These are phyloP conservation scores for Cryptococcus sp. DNA, from an alignment of 1,284 basidiomycete genomes.

Conservation along the genomic window DNA sequence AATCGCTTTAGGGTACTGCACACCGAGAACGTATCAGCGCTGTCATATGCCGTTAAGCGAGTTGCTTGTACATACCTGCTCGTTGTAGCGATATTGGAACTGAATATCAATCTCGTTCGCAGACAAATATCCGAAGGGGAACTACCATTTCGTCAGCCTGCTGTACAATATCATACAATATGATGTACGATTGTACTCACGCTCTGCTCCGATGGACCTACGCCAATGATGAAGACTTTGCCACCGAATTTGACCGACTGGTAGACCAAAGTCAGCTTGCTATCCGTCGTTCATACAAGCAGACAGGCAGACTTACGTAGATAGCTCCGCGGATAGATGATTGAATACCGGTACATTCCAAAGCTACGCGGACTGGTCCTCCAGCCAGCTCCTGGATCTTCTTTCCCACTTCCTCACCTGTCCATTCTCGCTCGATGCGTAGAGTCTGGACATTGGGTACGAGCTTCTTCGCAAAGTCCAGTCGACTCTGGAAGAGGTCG, in stretches of 20 bases:
- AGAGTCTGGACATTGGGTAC: conserved; percentile 56
- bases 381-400: conserved; percentile 49
- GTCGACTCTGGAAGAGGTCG: conserved; percentile 56
- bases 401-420: conserved; percentile 41
- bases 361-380: conserved; percentile 39
- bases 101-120: conserved; percentile 60
- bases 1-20: conserved; percentile 74
- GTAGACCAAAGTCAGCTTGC: conserved; percentile 1
- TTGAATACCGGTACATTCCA: conserved; percentile 75
- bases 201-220: conserved; percentile 55
- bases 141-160: conserved; percentile 25
- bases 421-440: conserved; percentile 39
- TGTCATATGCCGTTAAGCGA: conserved; percentile 9
- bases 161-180: neutral
- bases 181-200: conserved; percentile 34
- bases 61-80: conserved; percentile 39
- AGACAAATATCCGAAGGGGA: conserved; percentile 57
- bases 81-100: conserved; percentile 56
- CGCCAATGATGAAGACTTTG: conserved; percentile 59
- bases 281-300: neutral
- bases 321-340: conserved; percentile 81
- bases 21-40: neutral
- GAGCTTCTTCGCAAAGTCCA: conserved; percentile 58
- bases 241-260: conserved; percentile 56
- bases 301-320: conserved; percentile 55